These are phyloP conservation scores for Helianthus annuus DNA, from an alignment of 129 eudicot species.

Conservation along the genomic window DNA sequence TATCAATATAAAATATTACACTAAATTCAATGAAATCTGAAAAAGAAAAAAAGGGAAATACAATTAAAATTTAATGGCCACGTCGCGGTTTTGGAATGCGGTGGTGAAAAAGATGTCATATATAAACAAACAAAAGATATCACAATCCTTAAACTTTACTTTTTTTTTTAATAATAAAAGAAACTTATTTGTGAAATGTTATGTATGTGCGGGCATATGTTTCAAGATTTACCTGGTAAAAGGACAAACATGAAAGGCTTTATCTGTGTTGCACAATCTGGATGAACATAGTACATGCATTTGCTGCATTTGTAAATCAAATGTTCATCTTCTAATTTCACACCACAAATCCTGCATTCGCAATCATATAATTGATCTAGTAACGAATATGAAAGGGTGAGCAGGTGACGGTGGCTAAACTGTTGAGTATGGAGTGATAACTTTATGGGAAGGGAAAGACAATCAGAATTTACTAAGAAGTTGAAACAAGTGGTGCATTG, in stretches of 20 bases:
- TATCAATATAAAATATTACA: too few species aligned
- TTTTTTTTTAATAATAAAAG: too few species aligned
- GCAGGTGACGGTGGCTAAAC: background rate
- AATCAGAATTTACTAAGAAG: background rate
- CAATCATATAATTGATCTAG: slow-evolving; percentile 2
- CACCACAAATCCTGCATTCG: slow-evolving; percentile 11
- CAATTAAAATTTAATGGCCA: too few species aligned
- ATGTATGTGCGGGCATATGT: too few species aligned
- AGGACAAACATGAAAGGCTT: background rate
- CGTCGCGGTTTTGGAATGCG: too few species aligned
- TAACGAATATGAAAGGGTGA: slow-evolving; percentile 11
- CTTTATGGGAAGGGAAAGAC: slow-evolving; percentile 18
- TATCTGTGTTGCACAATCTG: slow-evolving; percentile 4
- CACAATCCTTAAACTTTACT: too few species aligned
- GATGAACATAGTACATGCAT: slow-evolving; percentile 9
- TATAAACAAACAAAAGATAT: too few species aligned
- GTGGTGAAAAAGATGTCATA: too few species aligned
- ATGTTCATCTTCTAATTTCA: background rate
- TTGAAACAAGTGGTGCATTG: slow-evolving; percentile 13
- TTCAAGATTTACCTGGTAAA: too few species aligned
- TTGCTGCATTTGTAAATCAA: slow-evolving; percentile 7
- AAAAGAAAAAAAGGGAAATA: too few species aligned
- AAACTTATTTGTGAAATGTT: too few species aligned
- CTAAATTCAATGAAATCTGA: too few species aligned
- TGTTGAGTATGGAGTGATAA: background rate